Evolutionary conservation across 176 grass and related monocot genomes (phyloP).

Genomic region (Tuctoria greenei): DNA sequence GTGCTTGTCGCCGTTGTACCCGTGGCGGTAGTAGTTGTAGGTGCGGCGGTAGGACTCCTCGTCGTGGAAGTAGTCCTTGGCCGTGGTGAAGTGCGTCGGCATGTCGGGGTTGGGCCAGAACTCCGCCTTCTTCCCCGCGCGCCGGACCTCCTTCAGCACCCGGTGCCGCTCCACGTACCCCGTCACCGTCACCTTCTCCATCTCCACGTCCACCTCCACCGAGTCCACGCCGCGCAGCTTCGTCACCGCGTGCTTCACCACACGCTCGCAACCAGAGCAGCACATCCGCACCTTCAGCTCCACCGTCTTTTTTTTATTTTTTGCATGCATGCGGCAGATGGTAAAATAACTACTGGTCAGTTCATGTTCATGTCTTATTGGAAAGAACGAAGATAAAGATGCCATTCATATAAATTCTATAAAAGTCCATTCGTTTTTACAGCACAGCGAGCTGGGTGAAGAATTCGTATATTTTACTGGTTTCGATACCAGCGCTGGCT

Average conservation of each 20-base stretch:
- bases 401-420: not conserved
- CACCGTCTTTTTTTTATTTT: conserved; percentile 49
- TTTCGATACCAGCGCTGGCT: not conserved
- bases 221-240: conserved; percentile 77
- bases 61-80: conserved; percentile 85
- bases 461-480: conserved; percentile 1
- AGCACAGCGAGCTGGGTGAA: not conserved
- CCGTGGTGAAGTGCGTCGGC: conserved; percentile 77
- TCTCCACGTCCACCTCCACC: conserved; percentile 76
- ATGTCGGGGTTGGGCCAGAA: conserved; percentile 90
- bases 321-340: too few relatives aligned
- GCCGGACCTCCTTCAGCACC: conserved; percentile 89
- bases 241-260: conserved; percentile 73
- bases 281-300: conserved; percentile 99
- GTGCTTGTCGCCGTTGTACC: conserved; percentile 94
- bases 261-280: conserved; percentile 82
- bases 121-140: conserved; percentile 90
- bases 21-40: conserved; percentile 96
- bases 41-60: conserved; percentile 76
- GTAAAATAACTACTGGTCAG: not conserved
- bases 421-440: not conserved
- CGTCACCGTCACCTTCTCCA: conserved; percentile 99
- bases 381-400: not conserved
- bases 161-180: conserved; percentile 86
- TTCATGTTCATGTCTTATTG: not conserved